Base-by-base conservation (phyloP, 768 basidiomycete genomes). In the Serendipita sp. region DNA sequence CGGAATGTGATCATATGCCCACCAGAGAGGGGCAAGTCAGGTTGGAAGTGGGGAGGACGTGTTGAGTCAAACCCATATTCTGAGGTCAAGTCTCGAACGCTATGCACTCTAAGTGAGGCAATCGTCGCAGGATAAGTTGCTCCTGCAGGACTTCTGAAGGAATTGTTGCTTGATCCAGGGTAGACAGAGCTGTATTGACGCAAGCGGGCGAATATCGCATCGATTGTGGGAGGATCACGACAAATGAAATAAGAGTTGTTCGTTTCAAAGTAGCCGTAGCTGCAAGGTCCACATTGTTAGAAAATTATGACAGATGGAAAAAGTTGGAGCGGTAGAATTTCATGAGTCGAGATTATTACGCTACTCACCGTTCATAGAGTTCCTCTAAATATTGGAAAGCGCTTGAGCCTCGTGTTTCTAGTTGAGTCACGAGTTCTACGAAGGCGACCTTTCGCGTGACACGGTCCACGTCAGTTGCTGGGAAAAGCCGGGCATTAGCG, bases 1-100 rank as follows among this genome's bases (percentile, higher is more conserved):
- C 83, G 76, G 72, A 94, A 86, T 68, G 88, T 86, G 46, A 93
- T 83, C 92, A 93, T 92, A 68, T 93, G 85, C 3, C 89, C 85
- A 0, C 84, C 85, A 18, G 89, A 89, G 38, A 89, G 72, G 18
- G 86, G 86, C 18, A 89, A 75, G 32, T 74, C 73, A 11, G 89
- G 85, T 68, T 78, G 74, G 70, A 78, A 83, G 2, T 77, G 77
- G 0, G 86, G 85, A n/a, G 85, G 78, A 69, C 89, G 87, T 3
- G 78, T 77, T 68, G 84, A 89, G 68, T 91, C 89, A 71, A 86
- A 90, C 28, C 35, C 74, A 63, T 71, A 72, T 18, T 86, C 88
- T 24, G 75, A 75, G 1, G 91, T 92, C 46, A 93, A 72, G 71
- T 94, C 92, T 7, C 88, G 75, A 13, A 93, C 77, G 58, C 82